Evolutionary conservation across 495 filamentous ascomycete species (phyloP).

Genomic region (Neurospora tetraspora): DNA sequence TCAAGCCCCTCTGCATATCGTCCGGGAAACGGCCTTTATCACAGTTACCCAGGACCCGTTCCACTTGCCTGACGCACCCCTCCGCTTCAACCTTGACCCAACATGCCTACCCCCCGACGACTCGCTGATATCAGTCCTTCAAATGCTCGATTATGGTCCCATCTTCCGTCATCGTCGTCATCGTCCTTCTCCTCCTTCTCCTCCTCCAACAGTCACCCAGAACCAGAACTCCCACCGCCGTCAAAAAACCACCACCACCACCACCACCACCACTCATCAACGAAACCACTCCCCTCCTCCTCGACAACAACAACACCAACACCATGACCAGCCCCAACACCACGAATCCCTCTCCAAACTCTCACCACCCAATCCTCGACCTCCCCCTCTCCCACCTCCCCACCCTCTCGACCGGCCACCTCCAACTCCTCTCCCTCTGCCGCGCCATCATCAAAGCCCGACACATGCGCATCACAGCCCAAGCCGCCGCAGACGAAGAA

Average conservation of each 20-base stretch:
- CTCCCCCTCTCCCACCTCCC: constrained; percentile 10
- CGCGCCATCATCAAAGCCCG: constrained; percentile 13
- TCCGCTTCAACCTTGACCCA: constrained; percentile 20
- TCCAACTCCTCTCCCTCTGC: constrained; percentile 17
- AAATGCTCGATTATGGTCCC: constrained; percentile 11
- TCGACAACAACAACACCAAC: not conserved
- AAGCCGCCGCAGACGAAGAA: no score
- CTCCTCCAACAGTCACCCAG: not conserved
- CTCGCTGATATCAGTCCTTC: constrained; percentile 1
- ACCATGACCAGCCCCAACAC: no score
- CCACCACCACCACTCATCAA: not conserved
- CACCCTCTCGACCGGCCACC: constrained; percentile 21
- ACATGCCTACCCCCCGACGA: not conserved
- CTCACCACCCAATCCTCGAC: constrained; percentile 9
- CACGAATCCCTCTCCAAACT: not conserved
- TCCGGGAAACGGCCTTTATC: constrained; percentile 28
- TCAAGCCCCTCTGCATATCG: constrained; percentile 11
- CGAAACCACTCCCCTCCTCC: not conserved
- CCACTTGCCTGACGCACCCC: constrained; percentile 21
- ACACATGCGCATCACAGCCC: not conserved
- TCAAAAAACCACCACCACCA: no score
- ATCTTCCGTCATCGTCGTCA: not conserved
- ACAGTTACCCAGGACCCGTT: constrained; percentile 34
- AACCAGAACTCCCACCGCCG: no score
- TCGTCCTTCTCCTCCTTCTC: not conserved